Conservation (phyloP, 2,329 filamentous ascomycete genomes). For the Macroventuria anomochaeta region DNA sequence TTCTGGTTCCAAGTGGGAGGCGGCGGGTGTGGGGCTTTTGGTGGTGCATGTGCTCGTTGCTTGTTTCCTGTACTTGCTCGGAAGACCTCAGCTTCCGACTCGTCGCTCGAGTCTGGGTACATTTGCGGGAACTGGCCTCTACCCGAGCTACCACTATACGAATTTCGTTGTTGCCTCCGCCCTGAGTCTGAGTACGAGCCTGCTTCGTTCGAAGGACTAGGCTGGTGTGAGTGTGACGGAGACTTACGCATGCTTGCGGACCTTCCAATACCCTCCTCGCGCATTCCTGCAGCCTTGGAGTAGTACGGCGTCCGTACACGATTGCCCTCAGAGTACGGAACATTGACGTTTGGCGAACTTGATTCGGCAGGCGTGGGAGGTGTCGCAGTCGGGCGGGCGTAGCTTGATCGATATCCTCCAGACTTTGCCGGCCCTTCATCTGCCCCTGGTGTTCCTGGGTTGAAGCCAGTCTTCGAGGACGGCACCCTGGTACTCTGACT, state of each 20-base stretch:
- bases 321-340: conserved; percentile 54
- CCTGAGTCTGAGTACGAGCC: conserved; percentile 44
- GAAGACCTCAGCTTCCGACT: conserved; percentile 32
- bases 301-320: conserved; percentile 62
- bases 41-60: conserved; percentile 21
- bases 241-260: conserved; percentile 62
- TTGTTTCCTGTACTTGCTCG: conserved; percentile 19
- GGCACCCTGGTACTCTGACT: conserved; percentile 53
- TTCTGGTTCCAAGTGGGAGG: conserved; percentile 27
- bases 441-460: conserved; percentile 63
- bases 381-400: conserved; percentile 43
- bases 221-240: conserved; percentile 41
- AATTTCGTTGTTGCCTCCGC: conserved; percentile 35
- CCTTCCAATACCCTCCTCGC: conserved; percentile 60
- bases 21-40: conserved; percentile 25
- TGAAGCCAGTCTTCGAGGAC: conserved; percentile 63
- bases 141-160: conserved; percentile 29
- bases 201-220: conserved; percentile 30
- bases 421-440: conserved; percentile 66
- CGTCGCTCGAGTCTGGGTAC: conserved; percentile 41
- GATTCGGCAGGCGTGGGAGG: conserved; percentile 26
- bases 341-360: conserved; percentile 32
- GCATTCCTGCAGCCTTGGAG: conserved; percentile 60
- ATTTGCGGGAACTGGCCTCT: conserved; percentile 35
- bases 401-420: conserved; percentile 51